Conservation (phyloP, 2,329 filamentous ascomycete genomes). For the Aspergillus latus region DNA sequence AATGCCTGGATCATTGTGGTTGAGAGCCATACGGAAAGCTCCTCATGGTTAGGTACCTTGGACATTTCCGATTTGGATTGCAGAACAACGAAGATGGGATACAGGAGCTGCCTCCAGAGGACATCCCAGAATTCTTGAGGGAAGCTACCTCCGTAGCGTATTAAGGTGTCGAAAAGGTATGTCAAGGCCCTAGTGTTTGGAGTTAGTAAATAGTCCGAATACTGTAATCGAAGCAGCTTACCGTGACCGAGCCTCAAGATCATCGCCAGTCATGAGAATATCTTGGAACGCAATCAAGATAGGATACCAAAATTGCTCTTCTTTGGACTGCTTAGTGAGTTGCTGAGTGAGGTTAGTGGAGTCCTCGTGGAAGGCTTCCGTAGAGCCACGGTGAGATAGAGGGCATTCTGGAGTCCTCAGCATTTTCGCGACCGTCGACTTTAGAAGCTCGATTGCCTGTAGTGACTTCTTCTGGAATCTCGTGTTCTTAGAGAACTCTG, state of each 20-base stretch:
- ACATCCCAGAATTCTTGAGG: conserved; percentile 97
- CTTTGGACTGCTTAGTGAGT: conserved; percentile 78
- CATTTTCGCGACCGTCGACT: conserved; percentile 92
- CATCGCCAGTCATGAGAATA: conserved; percentile 97
- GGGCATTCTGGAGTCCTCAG: conserved; percentile 93
- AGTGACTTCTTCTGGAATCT: conserved; percentile 98
- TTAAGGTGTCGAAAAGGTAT: conserved; percentile 93
- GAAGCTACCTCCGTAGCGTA: conserved; percentile 87
- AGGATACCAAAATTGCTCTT: conserved; percentile 98
- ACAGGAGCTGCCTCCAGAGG: conserved; percentile 92
- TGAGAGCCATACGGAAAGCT: conserved; percentile 96
- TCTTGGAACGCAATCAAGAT: conserved; percentile 98
- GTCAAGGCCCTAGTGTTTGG: conserved; percentile 66
- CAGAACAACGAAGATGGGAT: conserved; percentile 97
- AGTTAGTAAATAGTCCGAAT: conserved; percentile 17
- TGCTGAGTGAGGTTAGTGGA: conserved; percentile 58
- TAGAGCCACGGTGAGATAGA: conserved; percentile 65
- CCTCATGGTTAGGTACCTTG: conserved; percentile 92
- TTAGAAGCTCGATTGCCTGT: conserved; percentile 91
- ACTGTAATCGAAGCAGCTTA: conserved; percentile 25
- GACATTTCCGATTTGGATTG: conserved; percentile 96
- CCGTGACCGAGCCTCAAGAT: conserved; percentile 85
- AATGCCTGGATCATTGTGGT: conserved; percentile 99
- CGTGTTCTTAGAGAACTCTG: conserved; percentile 98
- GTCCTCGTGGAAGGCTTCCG: conserved; percentile 45